Evolutionary conservation across 306 rosid species (phyloP), one percentile per base, ranked within the genome.

Genomic region (Ormosia semicastrata): DNA sequence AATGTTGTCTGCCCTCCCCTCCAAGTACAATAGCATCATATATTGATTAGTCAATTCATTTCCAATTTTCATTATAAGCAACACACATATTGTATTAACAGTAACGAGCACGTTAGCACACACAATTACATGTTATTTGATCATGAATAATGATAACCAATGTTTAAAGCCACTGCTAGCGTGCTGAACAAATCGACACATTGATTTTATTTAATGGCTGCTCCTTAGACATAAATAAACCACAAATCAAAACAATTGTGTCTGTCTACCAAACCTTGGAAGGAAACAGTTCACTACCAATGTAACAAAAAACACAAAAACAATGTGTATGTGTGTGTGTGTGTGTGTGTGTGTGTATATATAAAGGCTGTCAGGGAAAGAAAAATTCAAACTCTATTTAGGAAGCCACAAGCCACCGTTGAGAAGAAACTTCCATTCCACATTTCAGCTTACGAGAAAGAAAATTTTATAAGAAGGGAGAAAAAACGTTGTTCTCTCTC

Each of bases 211-310:
- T 58, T 29, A 47, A 7, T 59, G 57, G 47, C 30, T 9, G 7
- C 63, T 18, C 39, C 43, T 79, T 66, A n/a, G 46, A 79, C 49
- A 68, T 43, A 52, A 41, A 74, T 3, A 49, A 43, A 56, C 8
- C n/a, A 3, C 66, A 32, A 50, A 71, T 13, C 17, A 46, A 40
- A 69, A 69, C 37, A 79, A 69, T 4, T 12, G 17, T 24, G 24
- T 24, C 24, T 32, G 3, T 15, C 30, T 10, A 56, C 30, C 76
- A 69, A 41, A 32, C 57, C 40, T 44, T 14, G 10, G 33, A 49
- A 49, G 63, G 81, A 40, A 78, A 50, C 50, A 68, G 36, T 58
- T 44, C 77, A 57, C 50, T 41, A 43, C n/a, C 44, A 56, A 78
- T 40, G 59, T 37, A 78, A 44, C 56, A 66, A 12, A 12, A 71